These are phyloP conservation scores for Hippophae gyantsensis DNA, from an alignment of 306 rosid species.

Conservation along the genomic window DNA sequence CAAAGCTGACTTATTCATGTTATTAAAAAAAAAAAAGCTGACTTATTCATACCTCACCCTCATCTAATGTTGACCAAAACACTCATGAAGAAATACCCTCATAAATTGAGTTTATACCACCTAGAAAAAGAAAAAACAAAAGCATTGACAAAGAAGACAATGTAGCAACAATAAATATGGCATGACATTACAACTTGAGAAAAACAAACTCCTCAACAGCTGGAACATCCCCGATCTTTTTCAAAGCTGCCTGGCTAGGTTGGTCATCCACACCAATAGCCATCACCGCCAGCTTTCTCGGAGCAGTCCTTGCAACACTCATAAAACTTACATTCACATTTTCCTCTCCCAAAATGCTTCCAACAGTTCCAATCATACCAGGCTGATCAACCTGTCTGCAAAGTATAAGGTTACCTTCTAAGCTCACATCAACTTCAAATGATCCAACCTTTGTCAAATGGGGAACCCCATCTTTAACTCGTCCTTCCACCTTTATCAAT, in stretches of 20 bases:
- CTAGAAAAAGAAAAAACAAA: too few species aligned
- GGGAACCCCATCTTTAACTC: conserved; percentile 63
- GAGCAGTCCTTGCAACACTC: conserved; percentile 78
- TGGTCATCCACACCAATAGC: conserved; percentile 92
- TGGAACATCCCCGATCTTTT: conserved; percentile 57
- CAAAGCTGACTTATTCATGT: too few species aligned
- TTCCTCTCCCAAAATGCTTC: conserved; percentile 51
- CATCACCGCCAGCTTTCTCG: conserved; percentile 61
- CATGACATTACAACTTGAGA: conserved; percentile 42
- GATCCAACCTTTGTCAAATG: conserved; percentile 60
- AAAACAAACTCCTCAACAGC: conserved; percentile 84
- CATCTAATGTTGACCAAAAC: too few species aligned
- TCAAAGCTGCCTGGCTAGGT: conserved; percentile 45
- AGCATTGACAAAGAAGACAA: too few species aligned
- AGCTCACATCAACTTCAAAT: conserved; percentile 71
- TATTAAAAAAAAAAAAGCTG: too few species aligned
- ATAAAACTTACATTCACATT: conserved; percentile 85
- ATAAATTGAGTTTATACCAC: too few species aligned
- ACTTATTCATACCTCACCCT: too few species aligned
- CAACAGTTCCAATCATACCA: conserved; percentile 83
- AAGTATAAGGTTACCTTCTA: conserved; percentile 72
- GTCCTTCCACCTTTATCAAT: conserved; percentile 69
- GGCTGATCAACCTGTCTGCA: conserved; percentile 87
- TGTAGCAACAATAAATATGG: neutral
- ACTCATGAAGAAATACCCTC: too few species aligned